These are phyloP conservation scores for Fusarium sterilihyphosum DNA, from an alignment of 2,329 filamentous ascomycete genomes.

Conservation along the genomic window DNA sequence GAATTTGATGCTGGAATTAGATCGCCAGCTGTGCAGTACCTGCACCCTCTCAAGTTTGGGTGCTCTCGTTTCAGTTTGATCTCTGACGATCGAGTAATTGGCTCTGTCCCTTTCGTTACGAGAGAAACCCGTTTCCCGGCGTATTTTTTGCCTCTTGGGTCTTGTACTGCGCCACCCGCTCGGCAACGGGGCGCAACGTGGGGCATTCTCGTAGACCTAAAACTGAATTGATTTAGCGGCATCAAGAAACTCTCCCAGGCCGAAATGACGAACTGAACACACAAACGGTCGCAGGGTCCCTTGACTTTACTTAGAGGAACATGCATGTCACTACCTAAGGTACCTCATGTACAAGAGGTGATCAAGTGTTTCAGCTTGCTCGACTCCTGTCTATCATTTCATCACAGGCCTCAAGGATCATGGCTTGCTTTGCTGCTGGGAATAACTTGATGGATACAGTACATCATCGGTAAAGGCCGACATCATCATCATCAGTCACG, in stretches of 20 bases:
- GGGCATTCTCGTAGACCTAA: constrained; percentile 16
- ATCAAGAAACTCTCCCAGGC: not conserved
- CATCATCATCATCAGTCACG: not conserved
- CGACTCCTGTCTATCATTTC: constrained; percentile 38
- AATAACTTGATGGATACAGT: not conserved
- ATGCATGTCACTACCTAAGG: not conserved
- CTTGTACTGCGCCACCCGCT: constrained; percentile 35
- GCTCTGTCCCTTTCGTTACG: not conserved
- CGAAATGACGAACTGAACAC: constrained; percentile 4
- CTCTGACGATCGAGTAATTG: not conserved
- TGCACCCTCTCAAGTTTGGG: not conserved
- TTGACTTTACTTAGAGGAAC: not conserved
- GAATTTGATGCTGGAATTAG: constrained; percentile 3
- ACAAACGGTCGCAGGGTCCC: not conserved
- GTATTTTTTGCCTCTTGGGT: constrained; percentile 5
- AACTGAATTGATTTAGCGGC: constrained; percentile 1
- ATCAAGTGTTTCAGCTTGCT: constrained; percentile 38
- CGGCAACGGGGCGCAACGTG: constrained; percentile 34
- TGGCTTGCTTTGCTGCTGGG: not conserved
- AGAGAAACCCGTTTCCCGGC: not conserved
- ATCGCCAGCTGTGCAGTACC: not conserved
- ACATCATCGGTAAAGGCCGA: constrained; percentile 13
- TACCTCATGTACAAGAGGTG: not conserved
- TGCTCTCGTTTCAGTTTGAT: not conserved
- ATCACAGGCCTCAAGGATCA: constrained; percentile 24